Base-by-base conservation (phyloP, 257 asterid genomes). In the Eustoma russellianum region DNA sequence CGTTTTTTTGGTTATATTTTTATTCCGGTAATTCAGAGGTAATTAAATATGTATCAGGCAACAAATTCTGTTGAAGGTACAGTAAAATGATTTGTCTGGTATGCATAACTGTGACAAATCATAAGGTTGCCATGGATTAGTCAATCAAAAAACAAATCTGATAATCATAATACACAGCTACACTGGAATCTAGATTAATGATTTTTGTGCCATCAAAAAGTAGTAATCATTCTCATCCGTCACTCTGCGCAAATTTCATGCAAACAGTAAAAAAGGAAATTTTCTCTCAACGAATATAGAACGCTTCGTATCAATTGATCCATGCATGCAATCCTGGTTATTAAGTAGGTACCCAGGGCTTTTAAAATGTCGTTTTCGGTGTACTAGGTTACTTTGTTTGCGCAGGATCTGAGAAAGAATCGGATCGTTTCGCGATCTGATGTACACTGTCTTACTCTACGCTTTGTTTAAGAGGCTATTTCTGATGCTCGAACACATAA, bases 81-180 rank as follows among this genome's bases (percentile, higher is more conserved):
- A 46, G 57, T 64, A 55, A 61, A 61, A 56, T 47, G 18, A 56
- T 71, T 56, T 60, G 66, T n/a, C 59, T 15, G 49, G 61, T 60
- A 65, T 46, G 62, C 50, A 41, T 9, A 30, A 58, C 50, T 41
- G 70, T 77, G 83, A 78, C 86, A 71, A 74, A 64, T 69, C 86
- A 62, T 56, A 60, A 43, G 55, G 41, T 18, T 53, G 61, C 30
- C 77, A 78, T 76, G 72, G 85, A 78, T 65, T 53, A 64, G 90
- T 84, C 90, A 70, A 68, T 79, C 53, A 68, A 69, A 54, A 51
- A 69, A 57, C 41, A 51, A 70, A 74, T 74, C 71, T 72, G 71
- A 74, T 55, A 63, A 64, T 66, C 16, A 65, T 59, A 46, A 67
- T 60, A 56, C 62, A 30, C 24, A 14, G 50, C 52, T 57, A 11